Conservation (phyloP, 345 rosid species). For the Eucalyptus camaldulensis region DNA sequence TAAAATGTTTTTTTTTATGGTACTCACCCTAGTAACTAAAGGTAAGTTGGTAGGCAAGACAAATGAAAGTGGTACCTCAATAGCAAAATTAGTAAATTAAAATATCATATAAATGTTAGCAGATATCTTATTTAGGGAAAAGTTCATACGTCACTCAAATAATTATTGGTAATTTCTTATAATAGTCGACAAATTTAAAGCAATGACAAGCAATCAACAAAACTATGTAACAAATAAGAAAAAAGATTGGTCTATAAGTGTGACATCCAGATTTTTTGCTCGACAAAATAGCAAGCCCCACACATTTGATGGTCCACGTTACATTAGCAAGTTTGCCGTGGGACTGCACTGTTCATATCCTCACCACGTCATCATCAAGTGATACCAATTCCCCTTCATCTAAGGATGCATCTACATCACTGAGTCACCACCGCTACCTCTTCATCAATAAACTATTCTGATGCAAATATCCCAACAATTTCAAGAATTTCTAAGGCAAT, state of each 20-base stretch:
- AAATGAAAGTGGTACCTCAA: background rate
- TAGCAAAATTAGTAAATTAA: background rate
- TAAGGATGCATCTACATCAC: too few relatives aligned
- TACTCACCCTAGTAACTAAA: too few relatives aligned
- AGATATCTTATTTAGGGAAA: background rate
- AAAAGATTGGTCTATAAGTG: background rate
- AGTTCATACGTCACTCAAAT: background rate
- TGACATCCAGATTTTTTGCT: too few relatives aligned
- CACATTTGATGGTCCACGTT: too few relatives aligned
- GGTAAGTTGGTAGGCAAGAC: background rate
- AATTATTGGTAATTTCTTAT: background rate
- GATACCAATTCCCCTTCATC: too few relatives aligned
- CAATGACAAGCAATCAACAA: background rate
- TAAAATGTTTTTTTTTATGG: background rate
- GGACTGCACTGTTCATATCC: too few relatives aligned
- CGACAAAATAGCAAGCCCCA: too few relatives aligned
- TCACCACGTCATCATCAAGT: too few relatives aligned
- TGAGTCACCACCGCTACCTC: too few relatives aligned
- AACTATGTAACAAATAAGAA: background rate
- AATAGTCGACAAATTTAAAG: background rate
- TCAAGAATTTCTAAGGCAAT: too few relatives aligned
- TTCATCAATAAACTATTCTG: too few relatives aligned
- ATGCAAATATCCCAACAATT: too few relatives aligned
- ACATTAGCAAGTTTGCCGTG: fast-evolving
- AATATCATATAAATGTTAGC: background rate